Percentiles rank a stretch among this genome's conserved stretches.
Conservation (phyloP, 1,139 yeast genomes). For the Debaryomyces coudertii region DNA sequence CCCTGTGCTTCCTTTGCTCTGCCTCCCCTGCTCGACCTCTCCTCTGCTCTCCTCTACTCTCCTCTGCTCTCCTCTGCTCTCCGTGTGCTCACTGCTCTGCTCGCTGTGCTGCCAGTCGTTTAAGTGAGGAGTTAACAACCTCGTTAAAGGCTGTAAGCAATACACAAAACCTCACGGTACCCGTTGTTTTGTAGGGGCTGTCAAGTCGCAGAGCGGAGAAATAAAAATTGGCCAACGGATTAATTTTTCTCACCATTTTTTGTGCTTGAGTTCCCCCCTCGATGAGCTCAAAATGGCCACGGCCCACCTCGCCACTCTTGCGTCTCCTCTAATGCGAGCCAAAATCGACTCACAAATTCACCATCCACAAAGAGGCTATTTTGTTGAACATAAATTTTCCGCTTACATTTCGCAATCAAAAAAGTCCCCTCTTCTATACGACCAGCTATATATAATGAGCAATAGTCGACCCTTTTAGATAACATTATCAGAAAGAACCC, state of each 20-base stretch:
- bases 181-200: constrained; percentile 5
- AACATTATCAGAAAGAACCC: neutral
- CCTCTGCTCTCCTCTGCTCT: neutral
- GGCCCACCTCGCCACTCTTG: neutral
- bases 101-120: constrained; percentile 6
- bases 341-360: constrained; percentile 4
- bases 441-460: neutral
- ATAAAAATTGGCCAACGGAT: constrained; percentile 8
- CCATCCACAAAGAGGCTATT: constrained; percentile 7
- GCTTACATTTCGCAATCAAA: constrained; percentile 2
- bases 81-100: no score
- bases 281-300: constrained; percentile 3
- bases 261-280: neutral
- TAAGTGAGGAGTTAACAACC: constrained; percentile 5
- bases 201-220: constrained; percentile 8
- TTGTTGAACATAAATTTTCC: constrained; percentile 4
- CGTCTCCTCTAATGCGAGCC: constrained; percentile 2
- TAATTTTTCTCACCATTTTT: constrained; percentile 3
- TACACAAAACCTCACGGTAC: neutral
- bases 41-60: neutral
- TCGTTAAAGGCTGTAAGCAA: constrained; percentile 1
- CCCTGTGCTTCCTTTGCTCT: neutral
- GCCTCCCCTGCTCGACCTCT: neutral
- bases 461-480: neutral
- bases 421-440: constrained; percentile 5